Evolutionary conservation across 495 filamentous ascomycete genomes (phyloP).

Genomic region (Aspergillus affinis): DNA sequence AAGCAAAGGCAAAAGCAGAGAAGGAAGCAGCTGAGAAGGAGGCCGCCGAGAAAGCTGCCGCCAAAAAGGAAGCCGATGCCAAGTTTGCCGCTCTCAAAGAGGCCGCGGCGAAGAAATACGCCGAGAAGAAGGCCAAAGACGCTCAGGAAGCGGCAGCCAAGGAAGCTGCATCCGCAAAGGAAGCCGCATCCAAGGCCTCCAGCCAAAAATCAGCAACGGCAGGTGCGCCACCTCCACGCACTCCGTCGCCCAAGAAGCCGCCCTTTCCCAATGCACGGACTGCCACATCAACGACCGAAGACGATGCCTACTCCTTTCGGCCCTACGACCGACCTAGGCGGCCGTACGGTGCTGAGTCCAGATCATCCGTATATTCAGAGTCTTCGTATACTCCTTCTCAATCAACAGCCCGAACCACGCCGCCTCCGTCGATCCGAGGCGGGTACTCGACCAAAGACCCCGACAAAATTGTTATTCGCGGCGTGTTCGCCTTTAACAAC

Average conservation of each 20-base stretch:
- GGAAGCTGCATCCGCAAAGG: constrained; percentile 29
- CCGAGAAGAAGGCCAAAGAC: constrained; percentile 47
- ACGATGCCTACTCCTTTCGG: constrained; percentile 71
- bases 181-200: constrained; percentile 26
- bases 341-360: constrained; percentile 43
- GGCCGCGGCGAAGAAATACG: constrained; percentile 45
- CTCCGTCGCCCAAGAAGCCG: constrained; percentile 56
- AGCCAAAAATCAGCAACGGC: constrained; percentile 27
- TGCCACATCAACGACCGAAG: constrained; percentile 56
- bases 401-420: constrained; percentile 81
- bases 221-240: constrained; percentile 40
- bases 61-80: constrained; percentile 49
- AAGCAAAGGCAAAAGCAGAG: constrained; percentile 38
- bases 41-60: constrained; percentile 42
- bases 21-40: constrained; percentile 47
- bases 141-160: constrained; percentile 32
- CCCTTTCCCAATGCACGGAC: constrained; percentile 60
- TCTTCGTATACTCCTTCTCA: constrained; percentile 80
- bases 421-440: constrained; percentile 73
- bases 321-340: constrained; percentile 76
- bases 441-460: constrained; percentile 84
- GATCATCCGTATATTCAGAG: constrained; percentile 73
- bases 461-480: constrained; percentile 90
- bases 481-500: constrained; percentile 87
- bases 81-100: constrained; percentile 48